These are phyloP conservation scores for Adansonia gregorii DNA, from an alignment of 441 rosid genomes.

Conservation along the genomic window DNA sequence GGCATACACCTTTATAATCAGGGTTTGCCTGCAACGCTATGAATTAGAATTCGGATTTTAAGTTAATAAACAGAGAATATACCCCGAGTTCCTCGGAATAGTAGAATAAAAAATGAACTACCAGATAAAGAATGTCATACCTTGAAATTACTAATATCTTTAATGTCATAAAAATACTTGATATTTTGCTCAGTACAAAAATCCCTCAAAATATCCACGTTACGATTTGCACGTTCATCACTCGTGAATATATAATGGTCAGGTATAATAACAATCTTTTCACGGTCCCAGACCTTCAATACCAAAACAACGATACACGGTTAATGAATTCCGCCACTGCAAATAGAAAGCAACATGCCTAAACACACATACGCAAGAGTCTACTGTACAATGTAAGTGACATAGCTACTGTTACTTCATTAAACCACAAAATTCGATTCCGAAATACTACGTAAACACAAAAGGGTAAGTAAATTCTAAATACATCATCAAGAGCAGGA, in stretches of 20 bases:
- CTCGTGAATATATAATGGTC: slow-evolving; percentile 96
- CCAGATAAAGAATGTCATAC: slow-evolving; percentile 39
- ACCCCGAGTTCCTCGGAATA: background rate
- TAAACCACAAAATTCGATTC: background rate
- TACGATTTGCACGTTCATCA: slow-evolving; percentile 95
- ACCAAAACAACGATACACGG: slow-evolving; percentile 5
- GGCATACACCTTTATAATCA: slow-evolving; percentile 98
- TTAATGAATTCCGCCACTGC: slow-evolving; percentile 9
- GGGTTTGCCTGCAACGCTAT: slow-evolving; percentile 73
- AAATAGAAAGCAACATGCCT: background rate
- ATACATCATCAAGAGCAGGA: background rate
- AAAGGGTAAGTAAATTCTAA: background rate
- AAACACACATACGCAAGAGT: background rate
- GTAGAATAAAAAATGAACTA: background rate
- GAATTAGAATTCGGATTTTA: slow-evolving; percentile 18
- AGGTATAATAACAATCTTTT: slow-evolving; percentile 90
- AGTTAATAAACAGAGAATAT: slow-evolving; percentile 1
- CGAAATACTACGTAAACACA: background rate
- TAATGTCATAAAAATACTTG: slow-evolving; percentile 94
- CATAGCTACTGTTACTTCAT: background rate
- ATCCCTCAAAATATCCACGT: slow-evolving; percentile 93
- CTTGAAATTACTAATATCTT: slow-evolving; percentile 82
- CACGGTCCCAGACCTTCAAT: slow-evolving; percentile 92
- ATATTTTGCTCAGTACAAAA: slow-evolving; percentile 85
- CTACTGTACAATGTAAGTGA: background rate